A percentile compares a stretch with the other conserved stretches of the same genome.
Conservation (phyloP, 2,329 filamentous ascomycete genomes). For the Colletotrichum gloeosporioides region DNA sequence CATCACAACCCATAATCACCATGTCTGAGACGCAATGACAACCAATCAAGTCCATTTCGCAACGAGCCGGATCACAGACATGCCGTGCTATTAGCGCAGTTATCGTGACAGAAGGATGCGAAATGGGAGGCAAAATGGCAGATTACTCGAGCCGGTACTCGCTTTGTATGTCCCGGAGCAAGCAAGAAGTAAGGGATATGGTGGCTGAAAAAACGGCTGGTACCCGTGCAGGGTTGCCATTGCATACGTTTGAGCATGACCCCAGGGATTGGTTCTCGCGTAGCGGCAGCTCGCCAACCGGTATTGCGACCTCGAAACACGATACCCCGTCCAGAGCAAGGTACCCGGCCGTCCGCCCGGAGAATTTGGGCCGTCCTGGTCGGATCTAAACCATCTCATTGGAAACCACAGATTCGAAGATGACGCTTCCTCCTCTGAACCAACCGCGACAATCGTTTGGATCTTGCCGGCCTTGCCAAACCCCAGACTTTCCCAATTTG, state of each 20-base stretch:
- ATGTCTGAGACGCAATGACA: not conserved
- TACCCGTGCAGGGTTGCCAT: not conserved
- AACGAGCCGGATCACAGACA: not conserved
- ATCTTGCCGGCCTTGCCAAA: not conserved
- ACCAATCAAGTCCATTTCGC: not conserved
- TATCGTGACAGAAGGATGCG: not conserved
- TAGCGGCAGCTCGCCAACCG: not conserved
- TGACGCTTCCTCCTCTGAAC: not conserved
- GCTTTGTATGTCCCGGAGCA: not conserved
- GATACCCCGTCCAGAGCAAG: not conserved
- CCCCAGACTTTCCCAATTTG: not conserved
- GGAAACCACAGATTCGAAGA: not conserved
- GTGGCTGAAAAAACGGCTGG: not conserved
- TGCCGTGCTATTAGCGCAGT: not conserved
- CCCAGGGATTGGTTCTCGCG: conserved; percentile 4
- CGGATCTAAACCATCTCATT: conserved; percentile 5
- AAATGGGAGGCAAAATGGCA: not conserved
- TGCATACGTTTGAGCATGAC: not conserved
- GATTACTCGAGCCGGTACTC: not conserved
- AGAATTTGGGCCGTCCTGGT: conserved; percentile 11
- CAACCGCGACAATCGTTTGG: not conserved
- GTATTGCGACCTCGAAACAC: not conserved
- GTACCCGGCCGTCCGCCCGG: conserved; percentile 6
- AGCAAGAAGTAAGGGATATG: not conserved
- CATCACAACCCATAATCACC: not conserved